A percentile compares a stretch with the other conserved stretches of the same genome.
Evolutionary conservation across 2,329 filamentous ascomycete genomes (phyloP).

Genomic region (Verticillium isaacii): DNA sequence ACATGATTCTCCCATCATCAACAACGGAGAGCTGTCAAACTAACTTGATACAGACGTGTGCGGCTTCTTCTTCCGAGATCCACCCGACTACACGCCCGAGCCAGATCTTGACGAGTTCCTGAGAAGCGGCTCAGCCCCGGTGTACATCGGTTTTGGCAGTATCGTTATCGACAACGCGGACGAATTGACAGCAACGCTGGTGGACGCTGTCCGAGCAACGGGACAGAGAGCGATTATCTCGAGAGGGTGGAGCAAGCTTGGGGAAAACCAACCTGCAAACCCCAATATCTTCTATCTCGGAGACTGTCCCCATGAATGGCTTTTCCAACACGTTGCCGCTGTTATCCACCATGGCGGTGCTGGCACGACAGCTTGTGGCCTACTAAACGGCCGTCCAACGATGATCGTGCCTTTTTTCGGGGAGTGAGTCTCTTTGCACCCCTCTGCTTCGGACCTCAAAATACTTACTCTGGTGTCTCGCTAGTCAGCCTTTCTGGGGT

Average conservation of each 20-base stretch:
- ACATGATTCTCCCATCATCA: constrained; percentile 11
- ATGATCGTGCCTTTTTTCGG: constrained; percentile 3
- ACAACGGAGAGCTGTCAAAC: not conserved
- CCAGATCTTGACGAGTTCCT: constrained; percentile 37
- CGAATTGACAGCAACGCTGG: constrained; percentile 39
- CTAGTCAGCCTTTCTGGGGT: constrained; percentile 33
- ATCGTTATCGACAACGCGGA: constrained; percentile 48
- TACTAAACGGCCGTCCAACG: constrained; percentile 3
- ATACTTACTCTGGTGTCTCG: not conserved
- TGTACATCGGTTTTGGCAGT: constrained; percentile 54
- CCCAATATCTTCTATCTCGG: constrained; percentile 2
- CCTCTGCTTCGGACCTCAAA: not conserved
- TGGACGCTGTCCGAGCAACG: constrained; percentile 34
- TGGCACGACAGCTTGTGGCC: constrained; percentile 3
- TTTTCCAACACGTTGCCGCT: constrained; percentile 3
- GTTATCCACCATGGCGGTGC: constrained; percentile 5
- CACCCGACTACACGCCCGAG: constrained; percentile 31
- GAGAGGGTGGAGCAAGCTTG: constrained; percentile 7
- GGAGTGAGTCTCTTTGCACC: constrained; percentile 1
- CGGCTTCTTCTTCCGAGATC: constrained; percentile 39
- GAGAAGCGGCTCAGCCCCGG: constrained; percentile 36
- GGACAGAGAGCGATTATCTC: constrained; percentile 48
- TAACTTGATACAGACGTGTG: constrained; percentile 21
- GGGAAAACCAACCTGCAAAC: not conserved
- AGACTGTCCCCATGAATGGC: constrained; percentile 7